phyloP scores from a whole-genome alignment of 768 basidiomycete species.

The Lentinula detonsa region DNA sequence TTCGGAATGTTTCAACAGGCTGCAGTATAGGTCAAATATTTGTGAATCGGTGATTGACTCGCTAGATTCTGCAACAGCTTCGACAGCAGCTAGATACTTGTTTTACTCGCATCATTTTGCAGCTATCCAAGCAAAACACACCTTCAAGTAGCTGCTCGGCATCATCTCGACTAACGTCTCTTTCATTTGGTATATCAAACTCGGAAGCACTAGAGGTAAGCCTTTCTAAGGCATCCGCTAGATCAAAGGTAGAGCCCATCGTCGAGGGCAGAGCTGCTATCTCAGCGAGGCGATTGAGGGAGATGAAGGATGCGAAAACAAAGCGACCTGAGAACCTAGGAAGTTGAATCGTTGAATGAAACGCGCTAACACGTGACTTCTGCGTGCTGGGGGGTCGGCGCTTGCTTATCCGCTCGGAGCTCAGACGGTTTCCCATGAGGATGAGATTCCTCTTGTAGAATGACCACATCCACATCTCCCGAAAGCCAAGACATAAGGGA shows the following conservation, averaged over 20 bases:
- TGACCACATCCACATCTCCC: background rate
- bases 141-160: slow-evolving; percentile 54
- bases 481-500: background rate
- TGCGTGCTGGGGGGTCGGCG: background rate
- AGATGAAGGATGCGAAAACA: background rate
- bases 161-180: slow-evolving; percentile 55
- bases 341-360: background rate
- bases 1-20: slow-evolving; percentile 71
- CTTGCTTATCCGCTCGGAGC: too few relatives aligned
- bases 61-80: slow-evolving; percentile 69
- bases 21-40: slow-evolving; percentile 79
- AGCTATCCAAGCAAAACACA: slow-evolving; percentile 18
- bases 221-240: slow-evolving; percentile 71
- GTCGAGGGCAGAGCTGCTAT: background rate
- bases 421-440: too few relatives aligned
- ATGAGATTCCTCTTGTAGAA: too few relatives aligned
- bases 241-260: slow-evolving; percentile 53
- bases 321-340: background rate
- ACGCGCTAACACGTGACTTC: background rate
- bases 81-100: slow-evolving; percentile 59
- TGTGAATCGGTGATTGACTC: slow-evolving; percentile 62
- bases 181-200: slow-evolving; percentile 67
- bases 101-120: background rate
- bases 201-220: slow-evolving; percentile 46
- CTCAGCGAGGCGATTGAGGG: background rate